Evolutionary conservation across 2,329 filamentous ascomycete species (phyloP).

Genomic region (Aspergillus pseudotamarii): DNA sequence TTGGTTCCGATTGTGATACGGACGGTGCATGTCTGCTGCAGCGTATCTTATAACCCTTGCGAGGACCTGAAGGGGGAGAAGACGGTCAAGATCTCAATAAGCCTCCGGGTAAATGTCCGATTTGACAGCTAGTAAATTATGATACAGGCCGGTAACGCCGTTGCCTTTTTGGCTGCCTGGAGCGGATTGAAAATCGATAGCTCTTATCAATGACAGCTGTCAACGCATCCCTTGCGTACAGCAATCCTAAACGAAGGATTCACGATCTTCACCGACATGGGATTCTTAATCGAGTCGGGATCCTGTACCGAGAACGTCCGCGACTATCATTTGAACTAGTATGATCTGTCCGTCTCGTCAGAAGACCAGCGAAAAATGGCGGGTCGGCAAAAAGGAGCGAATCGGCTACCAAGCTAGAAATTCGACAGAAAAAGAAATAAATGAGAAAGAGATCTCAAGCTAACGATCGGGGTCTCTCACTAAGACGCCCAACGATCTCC

Average conservation of each 20-base stretch:
- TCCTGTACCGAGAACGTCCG: background rate
- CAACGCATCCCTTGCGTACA: conserved; percentile 8
- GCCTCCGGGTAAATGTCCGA: background rate
- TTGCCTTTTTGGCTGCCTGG: conserved; percentile 8
- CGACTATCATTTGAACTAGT: background rate
- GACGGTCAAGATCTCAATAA: background rate
- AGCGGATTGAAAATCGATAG: background rate
- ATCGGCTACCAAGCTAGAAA: background rate
- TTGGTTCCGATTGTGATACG: background rate
- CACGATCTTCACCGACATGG: background rate
- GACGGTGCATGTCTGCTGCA: background rate
- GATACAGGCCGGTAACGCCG: conserved; percentile 1
- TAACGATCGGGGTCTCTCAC: background rate
- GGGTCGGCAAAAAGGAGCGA: background rate
- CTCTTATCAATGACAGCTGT: conserved; percentile 16
- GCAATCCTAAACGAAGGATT: background rate
- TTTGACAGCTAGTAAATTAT: background rate
- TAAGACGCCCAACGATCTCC: background rate
- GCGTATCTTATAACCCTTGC: background rate
- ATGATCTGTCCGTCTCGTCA: background rate
- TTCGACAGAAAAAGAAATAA: background rate
- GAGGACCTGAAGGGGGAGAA: background rate
- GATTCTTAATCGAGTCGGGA: background rate
- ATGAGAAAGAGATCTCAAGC: background rate
- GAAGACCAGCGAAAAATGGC: background rate